Percentiles rank a stretch among this genome's conserved stretches.
These are phyloP conservation scores for Claviceps sp. DNA, from an alignment of 2,329 filamentous ascomycete species.

Conservation along the genomic window DNA sequence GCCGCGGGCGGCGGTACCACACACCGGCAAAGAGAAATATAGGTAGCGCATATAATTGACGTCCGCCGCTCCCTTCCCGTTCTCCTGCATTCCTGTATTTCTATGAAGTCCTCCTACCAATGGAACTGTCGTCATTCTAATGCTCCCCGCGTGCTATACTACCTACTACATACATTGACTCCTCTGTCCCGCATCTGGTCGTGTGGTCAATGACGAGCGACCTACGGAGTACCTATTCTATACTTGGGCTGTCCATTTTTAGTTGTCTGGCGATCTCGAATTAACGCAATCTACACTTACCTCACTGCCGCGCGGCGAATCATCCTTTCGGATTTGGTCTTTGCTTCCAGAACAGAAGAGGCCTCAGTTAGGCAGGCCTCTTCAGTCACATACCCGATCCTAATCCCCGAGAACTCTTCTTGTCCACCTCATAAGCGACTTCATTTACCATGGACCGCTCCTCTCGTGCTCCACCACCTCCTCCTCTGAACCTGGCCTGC, in stretches of 20 bases:
- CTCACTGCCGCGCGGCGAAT: no score
- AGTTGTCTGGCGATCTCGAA: not conserved
- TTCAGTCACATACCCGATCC: no score
- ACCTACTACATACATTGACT: not conserved
- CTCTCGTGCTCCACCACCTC: constrained; percentile 6
- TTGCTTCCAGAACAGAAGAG: no score
- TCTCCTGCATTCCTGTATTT: not conserved
- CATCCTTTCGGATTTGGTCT: no score
- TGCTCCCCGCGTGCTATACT: no score
- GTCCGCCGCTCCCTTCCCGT: not conserved
- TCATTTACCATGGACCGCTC: constrained; percentile 3
- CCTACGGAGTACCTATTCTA: not conserved
- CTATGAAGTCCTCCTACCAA: no score
- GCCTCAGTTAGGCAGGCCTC: no score
- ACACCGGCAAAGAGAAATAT: not conserved
- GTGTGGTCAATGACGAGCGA: not conserved
- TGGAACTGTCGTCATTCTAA: no score
- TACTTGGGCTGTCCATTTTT: not conserved
- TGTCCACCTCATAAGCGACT: not conserved
- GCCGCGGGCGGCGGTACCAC: not conserved
- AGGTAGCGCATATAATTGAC: not conserved
- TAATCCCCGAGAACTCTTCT: no score
- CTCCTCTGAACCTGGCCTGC: constrained; percentile 6
- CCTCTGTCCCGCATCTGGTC: not conserved
- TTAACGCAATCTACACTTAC: no score